Percentiles rank a stretch among this genome's conserved stretches.
Evolutionary conservation across 805 yeast genomes (phyloP).

Genomic region (Wickerhamiella hasegawae): DNA sequence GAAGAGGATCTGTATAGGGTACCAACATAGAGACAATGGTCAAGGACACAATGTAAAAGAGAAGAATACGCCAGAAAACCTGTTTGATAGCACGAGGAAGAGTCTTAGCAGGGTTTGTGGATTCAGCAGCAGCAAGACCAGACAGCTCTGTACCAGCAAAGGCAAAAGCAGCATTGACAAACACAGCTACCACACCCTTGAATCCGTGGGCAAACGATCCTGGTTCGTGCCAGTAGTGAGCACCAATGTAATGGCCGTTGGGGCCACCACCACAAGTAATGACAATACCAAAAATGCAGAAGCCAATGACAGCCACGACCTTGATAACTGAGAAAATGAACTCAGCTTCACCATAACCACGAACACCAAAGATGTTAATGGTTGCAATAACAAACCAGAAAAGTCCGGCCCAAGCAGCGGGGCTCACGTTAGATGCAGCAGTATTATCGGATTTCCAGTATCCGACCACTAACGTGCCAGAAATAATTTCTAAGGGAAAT

Average conservation of each 20-base stretch:
- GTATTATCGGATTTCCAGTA: conserved; percentile 41
- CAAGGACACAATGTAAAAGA: conserved; percentile 46
- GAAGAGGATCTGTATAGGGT: conserved; percentile 36
- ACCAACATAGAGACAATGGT: conserved; percentile 49
- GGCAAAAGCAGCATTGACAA: conserved; percentile 59
- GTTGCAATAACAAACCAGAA: conserved; percentile 30
- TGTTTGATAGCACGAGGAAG: conserved; percentile 63
- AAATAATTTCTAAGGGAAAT: conserved; percentile 43
- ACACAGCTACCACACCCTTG: conserved; percentile 49
- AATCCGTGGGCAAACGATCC: conserved; percentile 44
- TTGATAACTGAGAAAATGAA: conserved; percentile 37
- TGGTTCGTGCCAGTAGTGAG: conserved; percentile 26
- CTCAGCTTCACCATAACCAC: conserved; percentile 46
- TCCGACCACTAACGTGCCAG: conserved; percentile 35
- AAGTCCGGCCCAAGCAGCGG: conserved; percentile 34
- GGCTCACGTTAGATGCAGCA: conserved; percentile 30
- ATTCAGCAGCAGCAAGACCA: conserved; percentile 62
- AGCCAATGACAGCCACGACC: conserved; percentile 37
- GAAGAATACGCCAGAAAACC: conserved; percentile 61
- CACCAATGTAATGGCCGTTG: conserved; percentile 36
- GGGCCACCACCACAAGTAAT: conserved; percentile 47
- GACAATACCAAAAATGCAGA: conserved; percentile 37
- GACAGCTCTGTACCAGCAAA: conserved; percentile 60
- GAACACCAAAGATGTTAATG: conserved; percentile 34
- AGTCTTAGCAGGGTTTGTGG: conserved; percentile 46